Evolutionary conservation across 345 rosid species (phyloP).

Genomic region (Euphorbia tirucalli): DNA sequence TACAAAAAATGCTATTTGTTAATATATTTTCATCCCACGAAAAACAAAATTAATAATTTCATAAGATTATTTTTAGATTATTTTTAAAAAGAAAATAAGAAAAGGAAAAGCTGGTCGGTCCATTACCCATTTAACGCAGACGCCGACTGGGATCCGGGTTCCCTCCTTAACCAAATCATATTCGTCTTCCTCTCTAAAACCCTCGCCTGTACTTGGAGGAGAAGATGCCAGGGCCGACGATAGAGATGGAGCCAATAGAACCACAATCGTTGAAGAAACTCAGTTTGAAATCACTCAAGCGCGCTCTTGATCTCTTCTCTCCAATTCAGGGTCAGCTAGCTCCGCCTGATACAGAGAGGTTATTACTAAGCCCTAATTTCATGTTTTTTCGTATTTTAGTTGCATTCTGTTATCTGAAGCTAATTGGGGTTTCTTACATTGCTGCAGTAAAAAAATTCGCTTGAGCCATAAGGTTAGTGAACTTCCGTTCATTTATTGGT

Average conservation of each 20-base stretch:
- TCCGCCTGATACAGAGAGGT: conserved; percentile 85
- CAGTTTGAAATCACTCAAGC: conserved; percentile 79
- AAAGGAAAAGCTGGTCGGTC: too few species aligned
- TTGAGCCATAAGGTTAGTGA: conserved; percentile 76
- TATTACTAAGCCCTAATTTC: conserved; percentile 3
- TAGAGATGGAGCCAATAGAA: conserved; percentile 86
- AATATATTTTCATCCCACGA: too few species aligned
- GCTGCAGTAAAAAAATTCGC: conserved; percentile 77
- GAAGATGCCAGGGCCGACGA: conserved; percentile 17
- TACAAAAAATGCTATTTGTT: too few species aligned
- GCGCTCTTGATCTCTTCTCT: conserved; percentile 83
- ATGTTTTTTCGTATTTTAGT: background rate
- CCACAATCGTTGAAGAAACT: conserved; percentile 90
- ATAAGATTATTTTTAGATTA: too few species aligned
- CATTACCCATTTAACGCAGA: too few species aligned
- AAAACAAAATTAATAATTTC: too few species aligned
- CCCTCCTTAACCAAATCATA: background rate
- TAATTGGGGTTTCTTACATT: conserved; percentile 5
- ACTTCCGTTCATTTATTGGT: background rate
- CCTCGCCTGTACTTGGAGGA: background rate
- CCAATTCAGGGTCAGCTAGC: conserved; percentile 69
- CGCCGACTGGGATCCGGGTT: background rate
- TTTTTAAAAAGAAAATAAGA: too few species aligned
- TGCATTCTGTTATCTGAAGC: background rate
- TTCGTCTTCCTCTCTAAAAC: conserved; percentile 5